Base-by-base conservation (phyloP, 1,284 basidiomycete genomes). In the Cutaneotrichosporon sp. region DNA sequence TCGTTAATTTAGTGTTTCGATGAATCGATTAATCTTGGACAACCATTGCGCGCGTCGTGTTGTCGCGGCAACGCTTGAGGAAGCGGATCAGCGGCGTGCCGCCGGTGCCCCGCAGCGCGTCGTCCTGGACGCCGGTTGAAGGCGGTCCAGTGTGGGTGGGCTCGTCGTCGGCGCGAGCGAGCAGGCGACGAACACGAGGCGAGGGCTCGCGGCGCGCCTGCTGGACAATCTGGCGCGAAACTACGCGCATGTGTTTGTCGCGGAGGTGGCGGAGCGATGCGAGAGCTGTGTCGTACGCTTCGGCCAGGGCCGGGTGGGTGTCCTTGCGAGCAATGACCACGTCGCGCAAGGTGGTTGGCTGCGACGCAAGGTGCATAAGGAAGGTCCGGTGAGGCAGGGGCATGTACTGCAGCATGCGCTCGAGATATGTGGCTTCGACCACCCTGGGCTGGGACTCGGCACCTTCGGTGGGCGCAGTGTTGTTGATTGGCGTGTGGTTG, bases 381-480 rank as follows among this genome's bases (percentile, higher is more conserved):
- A 97, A 97, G 17, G 82, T 79, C 40, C 93, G 86, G 74, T 97
- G 94, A 65, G 88, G 86, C 4, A 83, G 82, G 0, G 92, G 91
- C 91, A 96, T 96, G 77, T 93, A 94, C 12, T 77, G 74, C 62
- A 86, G 83, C 89, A 93, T 92, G 49, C 87, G 83, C 37, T 82
- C 79, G 44, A 92, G 80, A 73, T 91, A 87, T 0, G 78, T 78
- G 22, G 74, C 69, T 56, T 80, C 56, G 79, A 80, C 47, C 65
- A 70, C 64, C 15, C 58, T 45, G 5, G 52, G 44, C 17, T 44
- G 21, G n/a, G n/a, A 56, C 33, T 36, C 49, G 3, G 37, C 8
- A 20, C 34, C 48, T 4, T 39, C 37, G 14, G 46, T 15, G 26
- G 42, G 17, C 5, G 20, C 8, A 7, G 41, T 23, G 8, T 43